Percentiles rank a stretch among this genome's conserved stretches.
phyloP scores from a whole-genome alignment of 2,329 filamentous ascomycete genomes.

The Phoma herbarum region DNA sequence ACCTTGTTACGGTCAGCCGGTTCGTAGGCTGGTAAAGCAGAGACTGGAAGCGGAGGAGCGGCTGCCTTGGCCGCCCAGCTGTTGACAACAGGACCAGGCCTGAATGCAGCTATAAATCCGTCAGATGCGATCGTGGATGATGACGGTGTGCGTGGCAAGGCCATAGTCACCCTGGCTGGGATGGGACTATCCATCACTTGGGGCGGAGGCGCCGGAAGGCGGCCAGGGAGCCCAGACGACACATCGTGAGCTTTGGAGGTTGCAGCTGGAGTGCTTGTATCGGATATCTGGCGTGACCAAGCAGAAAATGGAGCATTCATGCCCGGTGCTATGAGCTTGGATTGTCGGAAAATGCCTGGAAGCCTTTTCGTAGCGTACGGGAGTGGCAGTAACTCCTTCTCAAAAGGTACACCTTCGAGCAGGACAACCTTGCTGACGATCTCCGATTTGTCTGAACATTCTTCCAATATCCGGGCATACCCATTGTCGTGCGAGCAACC shows the following conservation, averaged over 20 bases:
- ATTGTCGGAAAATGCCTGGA: conserved; percentile 62
- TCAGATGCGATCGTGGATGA: conserved; percentile 42
- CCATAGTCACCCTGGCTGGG: conserved; percentile 13
- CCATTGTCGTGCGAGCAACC: conserved; percentile 67
- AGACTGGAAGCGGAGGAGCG: conserved; percentile 46
- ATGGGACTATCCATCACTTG: conserved; percentile 34
- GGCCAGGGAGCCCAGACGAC: conserved; percentile 36
- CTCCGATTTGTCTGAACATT: conserved; percentile 56
- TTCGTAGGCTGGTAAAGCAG: conserved; percentile 30
- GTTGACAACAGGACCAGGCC: conserved; percentile 26
- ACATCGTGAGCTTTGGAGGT: conserved; percentile 29
- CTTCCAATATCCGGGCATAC: conserved; percentile 63
- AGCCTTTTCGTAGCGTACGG: conserved; percentile 63
- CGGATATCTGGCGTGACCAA: conserved; percentile 7
- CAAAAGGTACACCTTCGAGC: conserved; percentile 65
- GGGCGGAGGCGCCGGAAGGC: conserved; percentile 33
- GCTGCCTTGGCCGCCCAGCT: conserved; percentile 47
- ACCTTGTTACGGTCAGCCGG: conserved; percentile 42
- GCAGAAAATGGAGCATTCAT: conserved; percentile 8
- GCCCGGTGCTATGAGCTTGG: conserved; percentile 52
- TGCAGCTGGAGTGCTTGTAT: conserved; percentile 4
- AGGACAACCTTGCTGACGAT: conserved; percentile 62
- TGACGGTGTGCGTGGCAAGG: conserved; percentile 40
- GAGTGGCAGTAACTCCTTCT: conserved; percentile 60
- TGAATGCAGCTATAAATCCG: conserved; percentile 17